Evolutionary conservation across 495 filamentous ascomycete genomes (phyloP).

Genomic region (Talaromyces nanjingensis): DNA sequence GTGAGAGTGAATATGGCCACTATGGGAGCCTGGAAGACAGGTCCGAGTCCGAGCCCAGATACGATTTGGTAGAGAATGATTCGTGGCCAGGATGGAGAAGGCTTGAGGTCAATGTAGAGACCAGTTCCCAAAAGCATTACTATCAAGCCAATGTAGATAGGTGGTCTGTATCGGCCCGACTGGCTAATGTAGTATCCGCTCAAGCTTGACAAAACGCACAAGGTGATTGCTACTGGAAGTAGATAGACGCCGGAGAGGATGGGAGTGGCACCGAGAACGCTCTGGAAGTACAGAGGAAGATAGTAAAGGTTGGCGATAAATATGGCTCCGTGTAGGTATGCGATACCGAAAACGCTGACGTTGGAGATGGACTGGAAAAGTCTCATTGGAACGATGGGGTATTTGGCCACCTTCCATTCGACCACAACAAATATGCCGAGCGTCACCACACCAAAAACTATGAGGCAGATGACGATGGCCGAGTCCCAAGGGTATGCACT

Average conservation of each 20-base stretch:
- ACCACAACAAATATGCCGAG: slow-evolving; percentile 53
- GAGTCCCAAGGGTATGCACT: slow-evolving; percentile 59
- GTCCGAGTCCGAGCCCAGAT: slow-evolving; percentile 46
- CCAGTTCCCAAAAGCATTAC: slow-evolving; percentile 50
- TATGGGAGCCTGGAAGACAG: slow-evolving; percentile 50
- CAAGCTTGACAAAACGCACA: slow-evolving; percentile 54
- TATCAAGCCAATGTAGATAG: slow-evolving; percentile 44
- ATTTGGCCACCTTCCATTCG: slow-evolving; percentile 60
- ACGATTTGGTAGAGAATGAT: slow-evolving; percentile 49
- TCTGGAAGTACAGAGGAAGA: slow-evolving; percentile 72
- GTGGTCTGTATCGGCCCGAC: slow-evolving; percentile 46
- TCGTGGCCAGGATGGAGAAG: slow-evolving; percentile 38
- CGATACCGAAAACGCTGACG: slow-evolving; percentile 47
- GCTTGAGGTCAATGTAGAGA: slow-evolving; percentile 41
- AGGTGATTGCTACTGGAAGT: slow-evolving; percentile 62
- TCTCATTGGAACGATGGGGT: slow-evolving; percentile 62
- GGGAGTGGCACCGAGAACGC: slow-evolving; percentile 63
- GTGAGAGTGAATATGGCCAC: slow-evolving; percentile 51
- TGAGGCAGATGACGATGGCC: slow-evolving; percentile 58
- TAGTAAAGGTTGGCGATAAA: slow-evolving; percentile 72
- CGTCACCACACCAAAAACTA: slow-evolving; percentile 58
- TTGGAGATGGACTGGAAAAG: slow-evolving; percentile 52
- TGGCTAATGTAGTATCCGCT: slow-evolving; percentile 69
- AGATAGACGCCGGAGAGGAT: slow-evolving; percentile 74
- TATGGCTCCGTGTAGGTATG: slow-evolving; percentile 60